Evolutionary conservation across 2,329 filamentous ascomycete genomes (phyloP), one percentile per base, ranked within the genome.

Genomic region (Hymenoscyphus fraxineus): DNA sequence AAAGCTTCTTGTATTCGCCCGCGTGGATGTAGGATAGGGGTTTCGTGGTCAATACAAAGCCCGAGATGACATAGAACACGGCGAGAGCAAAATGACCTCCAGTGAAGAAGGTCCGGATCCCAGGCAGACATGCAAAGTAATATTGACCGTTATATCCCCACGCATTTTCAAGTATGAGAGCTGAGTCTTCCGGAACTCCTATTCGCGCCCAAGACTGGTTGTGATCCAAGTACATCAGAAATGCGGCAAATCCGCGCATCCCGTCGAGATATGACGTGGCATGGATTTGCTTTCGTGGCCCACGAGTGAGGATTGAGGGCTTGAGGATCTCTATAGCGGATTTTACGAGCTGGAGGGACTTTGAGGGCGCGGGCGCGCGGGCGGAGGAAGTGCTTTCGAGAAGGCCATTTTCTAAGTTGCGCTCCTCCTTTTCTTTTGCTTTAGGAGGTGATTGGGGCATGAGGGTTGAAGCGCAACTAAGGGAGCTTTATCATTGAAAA

Each of bases 21-120:
- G 57, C 71, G 44, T 79, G 77, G 1, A 81, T 76, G 31, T 77
- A 70, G 31, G 72, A 73, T 44, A 83, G 68, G 1, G 80, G 78
- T 65, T 80, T 80, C 58, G 76, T 73, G 1, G 80, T 79, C 19
- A 82, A 74, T 0, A 77, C 80, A 64, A 81, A 81, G 19, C 81
- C 81, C 0, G 80, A 82, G 38, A 83, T 80, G 65, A 82, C 76
- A 70, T 82, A 83, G 73, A 82, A 82, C 32, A 81, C 75, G 64
- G 80, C 27, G 78, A 85, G 83, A 6, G 86, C 84, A 56, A 83
- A 83, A 31, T 88, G 83, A 0, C 85, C 83, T 1, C 85, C 83
- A 1, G 80, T 79, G 72, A 88, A 87, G 67, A 89, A 80, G 41
- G 79, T 77, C 40, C 88, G 80, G 54, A 90, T 74, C 0, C 80